These are phyloP conservation scores for Symbiotaphrina buchneri DNA, from an alignment of 495 filamentous ascomycete genomes.

Conservation along the genomic window DNA sequence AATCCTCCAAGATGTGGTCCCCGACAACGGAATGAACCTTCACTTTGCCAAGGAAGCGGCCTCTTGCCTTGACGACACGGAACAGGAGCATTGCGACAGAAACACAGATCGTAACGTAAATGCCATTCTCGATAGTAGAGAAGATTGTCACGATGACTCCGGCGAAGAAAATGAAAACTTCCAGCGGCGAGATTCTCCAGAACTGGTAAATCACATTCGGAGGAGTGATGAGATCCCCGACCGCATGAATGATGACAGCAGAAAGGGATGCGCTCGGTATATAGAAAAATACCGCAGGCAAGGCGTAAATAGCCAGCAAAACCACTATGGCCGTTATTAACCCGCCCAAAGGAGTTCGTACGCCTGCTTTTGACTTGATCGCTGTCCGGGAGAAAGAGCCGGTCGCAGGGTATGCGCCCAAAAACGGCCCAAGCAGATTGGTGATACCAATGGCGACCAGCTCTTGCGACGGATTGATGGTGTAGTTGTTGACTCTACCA, in stretches of 20 bases:
- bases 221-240: constrained; percentile 83
- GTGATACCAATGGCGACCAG: constrained; percentile 86
- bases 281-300: constrained; percentile 85
- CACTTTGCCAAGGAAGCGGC: constrained; percentile 73
- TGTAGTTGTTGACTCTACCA: constrained; percentile 90
- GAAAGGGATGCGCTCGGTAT: constrained; percentile 74
- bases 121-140: constrained; percentile 69
- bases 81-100: constrained; percentile 66
- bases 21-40: constrained; percentile 80
- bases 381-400: constrained; percentile 95
- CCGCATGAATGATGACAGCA: constrained; percentile 93
- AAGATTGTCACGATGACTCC: constrained; percentile 87
- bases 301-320: constrained; percentile 81
- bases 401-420: constrained; percentile 85
- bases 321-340: constrained; percentile 78
- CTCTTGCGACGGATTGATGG: constrained; percentile 93
- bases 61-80: constrained; percentile 63
- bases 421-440: constrained; percentile 82
- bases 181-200: constrained; percentile 79
- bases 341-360: constrained; percentile 81
- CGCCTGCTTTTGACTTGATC: constrained; percentile 95
- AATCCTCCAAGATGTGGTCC: constrained; percentile 45
- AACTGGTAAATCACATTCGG: constrained; percentile 92
- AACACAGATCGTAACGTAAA: constrained; percentile 64
- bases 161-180: constrained; percentile 82